phyloP scores from a whole-genome alignment of 2,329 filamentous ascomycete genomes.

The Hymenotorrendiella dingleyae region DNA sequence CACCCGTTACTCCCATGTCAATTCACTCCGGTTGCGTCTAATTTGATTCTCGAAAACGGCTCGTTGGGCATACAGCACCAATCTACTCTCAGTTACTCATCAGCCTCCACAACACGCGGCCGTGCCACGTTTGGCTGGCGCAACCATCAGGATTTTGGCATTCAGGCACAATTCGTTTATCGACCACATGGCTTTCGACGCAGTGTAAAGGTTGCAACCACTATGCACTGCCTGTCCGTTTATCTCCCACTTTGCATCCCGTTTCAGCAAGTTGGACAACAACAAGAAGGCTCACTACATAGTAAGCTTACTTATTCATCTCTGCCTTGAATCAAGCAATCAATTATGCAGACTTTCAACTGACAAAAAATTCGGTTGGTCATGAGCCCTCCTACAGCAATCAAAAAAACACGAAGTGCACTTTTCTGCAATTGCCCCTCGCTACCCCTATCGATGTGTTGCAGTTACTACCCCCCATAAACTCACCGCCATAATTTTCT shows the following conservation, averaged over 20 bases:
- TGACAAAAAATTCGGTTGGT: no score
- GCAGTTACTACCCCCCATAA: no score
- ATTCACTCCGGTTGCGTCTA: no score
- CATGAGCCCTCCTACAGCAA: no score
- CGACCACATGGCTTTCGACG: slow-evolving; percentile 1
- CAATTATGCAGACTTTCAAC: background rate
- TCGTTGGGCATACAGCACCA: no score
- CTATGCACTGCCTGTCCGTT: slow-evolving; percentile 1
- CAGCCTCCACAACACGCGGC: background rate
- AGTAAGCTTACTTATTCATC: slow-evolving; percentile 10
- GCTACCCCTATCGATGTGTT: no score
- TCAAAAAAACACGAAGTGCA: no score
- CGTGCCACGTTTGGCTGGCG: slow-evolving; percentile 2
- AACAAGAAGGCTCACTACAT: slow-evolving; percentile 6
- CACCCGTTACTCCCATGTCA: no score
- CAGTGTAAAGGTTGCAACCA: slow-evolving; percentile 4
- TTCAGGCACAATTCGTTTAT: slow-evolving; percentile 6
- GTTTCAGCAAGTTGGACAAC: background rate
- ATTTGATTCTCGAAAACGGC: no score
- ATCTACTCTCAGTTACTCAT: no score
- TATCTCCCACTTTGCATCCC: background rate
- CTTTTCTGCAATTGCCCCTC: no score
- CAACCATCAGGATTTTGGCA: slow-evolving; percentile 2
- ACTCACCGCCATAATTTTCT: no score
- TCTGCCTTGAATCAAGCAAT: slow-evolving; percentile 4